These are phyloP conservation scores for Achaetomium macrosporum DNA, from an alignment of 2,329 filamentous ascomycete species.

Conservation along the genomic window DNA sequence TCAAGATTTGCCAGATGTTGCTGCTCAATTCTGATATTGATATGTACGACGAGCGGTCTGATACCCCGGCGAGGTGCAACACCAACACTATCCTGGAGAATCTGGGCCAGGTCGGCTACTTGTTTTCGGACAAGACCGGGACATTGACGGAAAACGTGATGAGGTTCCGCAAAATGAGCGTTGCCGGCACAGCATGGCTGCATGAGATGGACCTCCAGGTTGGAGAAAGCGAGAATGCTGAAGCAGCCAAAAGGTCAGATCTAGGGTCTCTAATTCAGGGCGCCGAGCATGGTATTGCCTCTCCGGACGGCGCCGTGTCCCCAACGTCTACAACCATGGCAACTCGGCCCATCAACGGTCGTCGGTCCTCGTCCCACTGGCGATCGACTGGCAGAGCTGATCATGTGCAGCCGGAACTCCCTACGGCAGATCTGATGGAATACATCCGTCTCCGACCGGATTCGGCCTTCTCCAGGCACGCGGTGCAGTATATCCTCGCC, in stretches of 20 bases:
- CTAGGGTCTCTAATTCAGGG: conserved; percentile 18
- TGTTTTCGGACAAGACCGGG: conserved; percentile 88
- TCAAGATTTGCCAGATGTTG: conserved; percentile 74
- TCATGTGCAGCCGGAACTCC: conserved; percentile 35
- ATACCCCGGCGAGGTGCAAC: conserved; percentile 77
- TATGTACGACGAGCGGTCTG: conserved; percentile 75
- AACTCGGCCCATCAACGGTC: neutral
- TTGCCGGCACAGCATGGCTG: conserved; percentile 74
- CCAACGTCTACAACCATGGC: neutral
- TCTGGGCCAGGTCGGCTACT: conserved; percentile 75
- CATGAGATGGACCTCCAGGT: conserved; percentile 62
- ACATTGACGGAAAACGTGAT: conserved; percentile 86
- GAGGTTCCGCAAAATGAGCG: conserved; percentile 81
- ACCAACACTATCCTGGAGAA: conserved; percentile 89
- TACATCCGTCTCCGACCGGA: conserved; percentile 58
- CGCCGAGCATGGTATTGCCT: neutral
- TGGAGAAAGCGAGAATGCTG: no score
- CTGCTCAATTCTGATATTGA: conserved; percentile 67
- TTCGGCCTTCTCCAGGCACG: conserved; percentile 69
- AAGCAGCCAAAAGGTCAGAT: neutral
- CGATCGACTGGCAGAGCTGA: conserved; percentile 9
- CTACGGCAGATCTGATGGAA: conserved; percentile 64
- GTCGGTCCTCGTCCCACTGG: conserved; percentile 20
- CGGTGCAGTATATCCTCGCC: conserved; percentile 63
- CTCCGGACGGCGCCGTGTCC: neutral